phyloP scores from a whole-genome alignment of 2,329 filamentous ascomycete species.

The Sclerotiophoma versabilis region DNA sequence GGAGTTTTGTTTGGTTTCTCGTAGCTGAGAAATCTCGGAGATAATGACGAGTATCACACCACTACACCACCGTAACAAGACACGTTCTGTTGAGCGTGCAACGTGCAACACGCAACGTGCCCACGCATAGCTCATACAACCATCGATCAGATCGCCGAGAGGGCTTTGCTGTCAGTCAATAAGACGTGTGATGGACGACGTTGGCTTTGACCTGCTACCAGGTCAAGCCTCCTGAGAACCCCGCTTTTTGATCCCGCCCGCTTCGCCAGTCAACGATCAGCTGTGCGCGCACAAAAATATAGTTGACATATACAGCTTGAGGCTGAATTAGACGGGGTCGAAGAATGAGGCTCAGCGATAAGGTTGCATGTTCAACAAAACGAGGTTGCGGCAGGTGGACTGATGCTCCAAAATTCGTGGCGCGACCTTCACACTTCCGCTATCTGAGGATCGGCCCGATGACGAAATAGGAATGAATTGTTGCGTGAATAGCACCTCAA shows the following conservation, averaged over 20 bases:
- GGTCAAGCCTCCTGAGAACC: not conserved
- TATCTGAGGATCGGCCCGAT: conserved; percentile 24
- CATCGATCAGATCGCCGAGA: not conserved
- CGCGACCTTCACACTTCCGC: conserved; percentile 29
- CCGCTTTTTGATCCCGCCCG: not conserved
- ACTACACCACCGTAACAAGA: conserved; percentile 13
- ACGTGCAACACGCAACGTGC: conserved; percentile 1
- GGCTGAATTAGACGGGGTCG: not conserved
- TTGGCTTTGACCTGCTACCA: not conserved
- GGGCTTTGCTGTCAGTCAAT: not conserved
- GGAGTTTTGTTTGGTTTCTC: not conserved
- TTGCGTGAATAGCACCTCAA: conserved; percentile 15
- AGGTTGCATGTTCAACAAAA: not conserved
- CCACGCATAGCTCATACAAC: not conserved
- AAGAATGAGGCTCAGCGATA: conserved; percentile 16
- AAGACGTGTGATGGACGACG: not conserved
- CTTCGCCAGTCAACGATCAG: not conserved
- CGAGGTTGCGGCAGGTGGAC: conserved; percentile 20
- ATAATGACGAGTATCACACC: conserved; percentile 21
- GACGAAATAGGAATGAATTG: conserved; percentile 12
- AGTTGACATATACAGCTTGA: not conserved
- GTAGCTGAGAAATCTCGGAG: conserved; percentile 14
- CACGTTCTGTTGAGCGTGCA: conserved; percentile 6
- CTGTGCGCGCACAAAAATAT: not conserved
- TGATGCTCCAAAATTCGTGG: conserved; percentile 29